Evolutionary conservation across 192 early-diverging fungal species (phyloP), one percentile per base, ranked within the genome.

Genomic region (Thoreauomyces humboldtii): DNA sequence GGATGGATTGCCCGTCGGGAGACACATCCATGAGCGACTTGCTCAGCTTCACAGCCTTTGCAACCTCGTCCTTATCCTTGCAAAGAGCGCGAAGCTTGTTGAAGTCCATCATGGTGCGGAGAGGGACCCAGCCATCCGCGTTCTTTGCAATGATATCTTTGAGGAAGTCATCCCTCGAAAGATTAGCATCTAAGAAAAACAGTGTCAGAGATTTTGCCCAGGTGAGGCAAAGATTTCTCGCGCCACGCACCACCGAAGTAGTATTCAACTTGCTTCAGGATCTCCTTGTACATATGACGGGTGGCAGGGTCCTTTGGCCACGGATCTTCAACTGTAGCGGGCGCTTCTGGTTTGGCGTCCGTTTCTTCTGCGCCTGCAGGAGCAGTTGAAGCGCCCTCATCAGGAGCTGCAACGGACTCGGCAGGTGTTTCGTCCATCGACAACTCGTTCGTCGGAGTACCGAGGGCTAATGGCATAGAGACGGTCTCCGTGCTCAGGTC

Each of bases 231-330:
- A n/a, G n/a, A n/a, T n/a, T n/a, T n/a, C n/a, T n/a, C n/a, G n/a
- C n/a, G n/a, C n/a, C 35, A 3, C 41, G 19, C 33, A 60, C 59
- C 59, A 43, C 42, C 21, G 27, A 60, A 60, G 41, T 60, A 60
- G 25, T 45, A 60, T 27, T 60, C 59, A 43, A 60, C 59, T 28
- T 60, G 59, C 15, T 44, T 43, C 19, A 60, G 41, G 2, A 63
- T 27, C 21, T 63, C 31, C 4, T 14, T 29, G 35, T 57, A 34
- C 55, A 57, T 7, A 4, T 33, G 34, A 1, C 5, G 11, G 34
- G 31, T 33, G 5, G 25, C 52, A 55, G 52, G 52, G 50, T n/a
- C n/a, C n/a, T n/a, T n/a, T n/a, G n/a, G n/a, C n/a, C n/a, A n/a
- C n/a, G n/a, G n/a, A n/a, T n/a, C n/a, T n/a, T n/a, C n/a, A n/a